Conservation (phyloP, 768 basidiomycete species). For the Leccinum fibrillosum region DNA sequence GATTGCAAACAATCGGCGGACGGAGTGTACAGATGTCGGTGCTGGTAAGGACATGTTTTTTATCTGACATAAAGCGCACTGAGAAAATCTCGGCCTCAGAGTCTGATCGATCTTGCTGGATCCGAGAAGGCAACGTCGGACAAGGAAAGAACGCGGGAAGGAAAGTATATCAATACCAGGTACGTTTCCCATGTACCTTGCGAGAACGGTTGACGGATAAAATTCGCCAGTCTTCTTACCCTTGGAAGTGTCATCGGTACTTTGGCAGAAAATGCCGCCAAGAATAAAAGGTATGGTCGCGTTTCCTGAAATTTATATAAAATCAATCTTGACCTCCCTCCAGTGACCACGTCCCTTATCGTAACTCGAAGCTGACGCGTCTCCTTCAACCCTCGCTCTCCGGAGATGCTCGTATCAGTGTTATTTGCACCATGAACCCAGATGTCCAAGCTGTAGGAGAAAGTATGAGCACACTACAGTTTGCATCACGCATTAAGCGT, state of each 20-base stretch:
- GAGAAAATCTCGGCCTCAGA: conserved; percentile 40
- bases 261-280: conserved; percentile 81
- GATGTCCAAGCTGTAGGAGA: conserved; percentile 75
- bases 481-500: conserved; percentile 88
- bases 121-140: conserved; percentile 95
- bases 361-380: conserved; percentile 93
- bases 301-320: background rate
- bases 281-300: conserved; percentile 57
- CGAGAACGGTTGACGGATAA: background rate
- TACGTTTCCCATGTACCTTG: conserved; percentile 19
- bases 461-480: conserved; percentile 83
- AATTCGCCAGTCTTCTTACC: conserved; percentile 66
- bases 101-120: conserved; percentile 93
- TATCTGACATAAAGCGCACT: background rate
- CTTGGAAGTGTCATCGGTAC: conserved; percentile 92
- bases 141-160: conserved; percentile 94
- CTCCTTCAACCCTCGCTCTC: conserved; percentile 93
- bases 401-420: conserved; percentile 93
- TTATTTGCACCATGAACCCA: conserved; percentile 94
- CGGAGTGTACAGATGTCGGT: conserved; percentile 77
- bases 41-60: conserved; percentile 41
- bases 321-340: background rate
- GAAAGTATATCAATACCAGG: conserved; percentile 95
- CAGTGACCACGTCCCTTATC: conserved; percentile 89
- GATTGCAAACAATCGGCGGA: conserved; percentile 74